Conservation (phyloP, 352 stramenopile species). For the Blastocystis sp. region DNA sequence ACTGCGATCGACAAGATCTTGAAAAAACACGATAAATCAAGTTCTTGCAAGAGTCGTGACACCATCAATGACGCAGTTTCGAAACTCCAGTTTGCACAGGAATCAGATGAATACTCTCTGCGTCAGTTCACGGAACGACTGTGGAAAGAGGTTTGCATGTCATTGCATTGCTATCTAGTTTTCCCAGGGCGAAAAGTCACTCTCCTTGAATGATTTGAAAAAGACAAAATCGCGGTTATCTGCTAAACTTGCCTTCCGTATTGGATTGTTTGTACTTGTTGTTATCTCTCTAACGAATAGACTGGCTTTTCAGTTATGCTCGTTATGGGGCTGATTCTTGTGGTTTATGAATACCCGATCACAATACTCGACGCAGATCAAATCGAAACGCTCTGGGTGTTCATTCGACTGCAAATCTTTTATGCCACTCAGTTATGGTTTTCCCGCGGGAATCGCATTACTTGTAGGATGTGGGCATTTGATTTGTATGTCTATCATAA, state of each 20-base stretch:
- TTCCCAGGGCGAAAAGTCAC: not conserved
- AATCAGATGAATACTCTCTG: not conserved
- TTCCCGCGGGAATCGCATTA: not conserved
- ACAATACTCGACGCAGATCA: not conserved
- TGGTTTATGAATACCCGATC: slow-evolving; percentile 39
- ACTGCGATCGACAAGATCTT: slow-evolving; percentile 61
- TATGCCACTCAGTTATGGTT: slow-evolving; percentile 24
- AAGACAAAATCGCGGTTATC: not conserved
- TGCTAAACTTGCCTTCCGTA: not conserved
- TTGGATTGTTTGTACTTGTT: slow-evolving; percentile 7
- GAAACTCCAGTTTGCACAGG: not conserved
- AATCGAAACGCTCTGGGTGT: slow-evolving; percentile 9
- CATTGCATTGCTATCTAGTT: not conserved
- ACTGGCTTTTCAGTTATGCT: not conserved
- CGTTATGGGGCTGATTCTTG: not conserved
- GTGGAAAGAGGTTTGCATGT: not conserved
- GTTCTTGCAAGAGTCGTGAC: not conserved
- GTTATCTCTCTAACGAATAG: not conserved
- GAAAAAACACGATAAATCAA: slow-evolving; percentile 59
- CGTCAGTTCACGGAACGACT: not conserved
- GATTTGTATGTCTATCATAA: slow-evolving; percentile 56
- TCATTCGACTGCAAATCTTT: slow-evolving; percentile 11
- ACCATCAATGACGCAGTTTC: slow-evolving; percentile 31
- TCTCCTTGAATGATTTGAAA: slow-evolving; percentile 27
- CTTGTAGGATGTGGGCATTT: slow-evolving; percentile 53